Conservation (phyloP, 768 basidiomycete genomes). For the Tubosaeta brunneosetosa region DNA sequence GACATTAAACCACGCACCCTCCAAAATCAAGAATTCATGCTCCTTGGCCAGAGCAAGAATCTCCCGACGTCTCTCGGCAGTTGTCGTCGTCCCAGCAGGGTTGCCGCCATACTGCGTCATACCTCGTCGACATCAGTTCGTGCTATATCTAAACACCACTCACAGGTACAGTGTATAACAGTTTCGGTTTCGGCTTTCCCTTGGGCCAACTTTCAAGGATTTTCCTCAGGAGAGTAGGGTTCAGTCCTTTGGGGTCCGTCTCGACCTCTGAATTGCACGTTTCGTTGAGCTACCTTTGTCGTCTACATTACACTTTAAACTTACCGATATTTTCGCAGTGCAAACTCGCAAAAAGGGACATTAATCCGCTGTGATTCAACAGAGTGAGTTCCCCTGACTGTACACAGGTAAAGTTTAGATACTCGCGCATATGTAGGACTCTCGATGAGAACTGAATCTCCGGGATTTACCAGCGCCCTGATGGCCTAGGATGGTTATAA, state of each 20-base stretch:
- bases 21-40: constrained; percentile 71
- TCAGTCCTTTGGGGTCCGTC: not conserved
- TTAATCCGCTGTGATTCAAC: constrained; percentile 44
- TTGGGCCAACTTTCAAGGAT: not conserved
- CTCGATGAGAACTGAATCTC: constrained; percentile 50
- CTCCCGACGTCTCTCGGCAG: constrained; percentile 45
- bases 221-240: not conserved
- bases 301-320: constrained; percentile 5
- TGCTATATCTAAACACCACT: constrained; percentile 7
- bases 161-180: constrained; percentile 27
- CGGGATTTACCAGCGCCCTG: not conserved
- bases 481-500: constrained; percentile 45
- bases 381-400: not conserved
- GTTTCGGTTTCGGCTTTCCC: not conserved
- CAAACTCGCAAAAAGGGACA: constrained; percentile 37
- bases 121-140: not conserved
- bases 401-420: constrained; percentile 1
- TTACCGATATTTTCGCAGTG: constrained; percentile 52
- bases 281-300: not conserved
- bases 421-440: constrained; percentile 65
- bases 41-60: constrained; percentile 55
- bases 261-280: not conserved
- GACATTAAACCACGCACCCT: constrained; percentile 42
- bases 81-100: constrained; percentile 72
- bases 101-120: constrained; percentile 65